Evolutionary conservation across 1,284 basidiomycete species (phyloP).

Genomic region (Microbotryomycetes sp.): DNA sequence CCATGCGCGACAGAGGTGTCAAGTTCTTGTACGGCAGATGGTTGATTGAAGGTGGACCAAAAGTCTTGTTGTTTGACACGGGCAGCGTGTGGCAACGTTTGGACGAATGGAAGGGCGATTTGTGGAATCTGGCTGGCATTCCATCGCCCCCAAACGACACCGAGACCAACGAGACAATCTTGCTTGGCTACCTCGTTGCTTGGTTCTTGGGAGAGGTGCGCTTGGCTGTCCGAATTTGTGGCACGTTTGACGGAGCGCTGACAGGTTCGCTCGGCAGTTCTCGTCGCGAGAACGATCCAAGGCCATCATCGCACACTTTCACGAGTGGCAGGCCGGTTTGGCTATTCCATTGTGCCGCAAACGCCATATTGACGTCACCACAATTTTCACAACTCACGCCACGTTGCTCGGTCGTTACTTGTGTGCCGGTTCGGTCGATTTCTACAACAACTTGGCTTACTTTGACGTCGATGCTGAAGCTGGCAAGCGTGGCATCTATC

Average conservation of each 20-base stretch:
- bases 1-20: slow-evolving; percentile 79
- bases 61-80: slow-evolving; percentile 91
- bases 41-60: slow-evolving; percentile 93
- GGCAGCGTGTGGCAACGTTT: slow-evolving; percentile 76
- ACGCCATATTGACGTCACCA: slow-evolving; percentile 93
- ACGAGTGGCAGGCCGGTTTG: slow-evolving; percentile 98
- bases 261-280: slow-evolving; percentile 22
- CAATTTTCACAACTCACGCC: slow-evolving; percentile 93
- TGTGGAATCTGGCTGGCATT: slow-evolving; percentile 97
- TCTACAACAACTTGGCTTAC: slow-evolving; percentile 99
- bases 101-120: slow-evolving; percentile 96
- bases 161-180: slow-evolving; percentile 97
- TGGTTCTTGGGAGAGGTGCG: slow-evolving; percentile 97
- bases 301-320: slow-evolving; percentile 93
- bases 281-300: slow-evolving; percentile 49
- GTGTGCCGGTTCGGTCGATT: slow-evolving; percentile 94
- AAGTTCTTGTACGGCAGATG: slow-evolving; percentile 93
- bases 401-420: slow-evolving; percentile 96
- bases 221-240: slow-evolving; percentile 16
- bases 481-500: slow-evolving; percentile 89
- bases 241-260: neutral
- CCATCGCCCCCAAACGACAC: slow-evolving; percentile 91
- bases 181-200: slow-evolving; percentile 98
- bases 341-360: slow-evolving; percentile 94
- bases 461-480: slow-evolving; percentile 99